Conservation (phyloP, 1,139 yeast species). For the Tardiomyces blankii region DNA sequence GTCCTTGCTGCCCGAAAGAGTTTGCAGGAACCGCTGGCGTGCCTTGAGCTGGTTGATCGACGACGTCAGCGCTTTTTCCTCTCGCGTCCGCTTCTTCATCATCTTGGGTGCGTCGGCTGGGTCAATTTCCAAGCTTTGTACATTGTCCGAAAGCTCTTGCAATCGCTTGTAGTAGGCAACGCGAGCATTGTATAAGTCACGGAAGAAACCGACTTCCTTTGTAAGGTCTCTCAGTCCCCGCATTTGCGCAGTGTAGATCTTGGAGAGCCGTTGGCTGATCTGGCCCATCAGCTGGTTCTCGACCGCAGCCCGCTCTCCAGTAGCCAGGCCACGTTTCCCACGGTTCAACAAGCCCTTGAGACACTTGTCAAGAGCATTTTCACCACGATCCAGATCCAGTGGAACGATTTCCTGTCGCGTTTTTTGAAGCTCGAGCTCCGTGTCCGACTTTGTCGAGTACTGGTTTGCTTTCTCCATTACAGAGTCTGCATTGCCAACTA, state of each 20-base stretch:
- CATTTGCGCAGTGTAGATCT: slow-evolving; percentile 19
- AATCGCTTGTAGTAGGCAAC: slow-evolving; percentile 73
- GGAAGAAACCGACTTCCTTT: slow-evolving; percentile 42
- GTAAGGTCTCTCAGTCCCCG: slow-evolving; percentile 24
- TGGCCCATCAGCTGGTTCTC: background rate
- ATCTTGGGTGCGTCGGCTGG: slow-evolving; percentile 2
- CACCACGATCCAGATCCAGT: background rate
- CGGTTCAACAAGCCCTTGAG: background rate
- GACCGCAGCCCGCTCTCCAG: background rate
- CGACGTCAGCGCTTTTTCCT: slow-evolving; percentile 7
- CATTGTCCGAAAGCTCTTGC: slow-evolving; percentile 78
- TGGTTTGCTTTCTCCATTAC: background rate
- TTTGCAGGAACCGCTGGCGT: background rate
- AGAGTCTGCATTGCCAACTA: slow-evolving; percentile 22
- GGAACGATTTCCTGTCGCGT: slow-evolving; percentile 2
- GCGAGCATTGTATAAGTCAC: slow-evolving; percentile 63
- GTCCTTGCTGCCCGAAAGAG: slow-evolving; percentile 10
- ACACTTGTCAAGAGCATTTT: background rate
- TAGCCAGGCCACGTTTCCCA: background rate
- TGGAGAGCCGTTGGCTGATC: background rate
- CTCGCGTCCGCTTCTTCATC: slow-evolving; percentile 6
- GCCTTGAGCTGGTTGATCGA: slow-evolving; percentile 11
- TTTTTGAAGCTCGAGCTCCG: slow-evolving; percentile 1
- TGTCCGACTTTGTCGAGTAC: background rate
- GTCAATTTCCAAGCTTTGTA: slow-evolving; percentile 22